Base-by-base conservation (phyloP, 2,329 filamentous ascomycete species). In the Xylaria multiplex region DNA sequence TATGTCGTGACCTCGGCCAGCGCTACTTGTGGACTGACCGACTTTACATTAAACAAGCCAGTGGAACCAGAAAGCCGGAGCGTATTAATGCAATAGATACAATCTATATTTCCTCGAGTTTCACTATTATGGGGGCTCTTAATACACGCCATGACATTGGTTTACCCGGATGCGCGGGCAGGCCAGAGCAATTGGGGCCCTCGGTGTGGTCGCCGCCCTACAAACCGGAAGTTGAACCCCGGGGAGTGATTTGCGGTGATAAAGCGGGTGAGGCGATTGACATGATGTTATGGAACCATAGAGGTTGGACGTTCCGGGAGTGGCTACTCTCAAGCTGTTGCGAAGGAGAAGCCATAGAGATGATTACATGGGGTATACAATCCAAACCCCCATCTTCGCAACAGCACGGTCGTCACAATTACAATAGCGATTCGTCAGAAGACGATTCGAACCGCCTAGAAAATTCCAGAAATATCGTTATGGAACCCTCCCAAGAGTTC, bases 271-370 rank as follows among this genome's bases (percentile, higher is more conserved):
- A 14, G 1, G 50, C 50, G 24, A 54, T 54, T 7, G 19, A 54
- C 32, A 59, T 35, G 11, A 55, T 64, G 4, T 50, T 69, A 22
- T 69, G 67, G 64, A 69, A 69, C 46, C 57, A 50, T 14, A 66
- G 67, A 45, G 64, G 60, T 1, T 69, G 67, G 64, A 66, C 67
- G 14, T 69, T 69, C 40, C 61, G 62, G 24, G 67, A 69, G 35
- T 62, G 67, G n/a, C 19, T 69, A 6, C 54, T 69, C 14, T 69
- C 67, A 2, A 59, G 37, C 9, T 37, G 67, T n/a, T 67, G 50
- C 30, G 6, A 63, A 37, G 64, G 43, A 35, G 50, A 65, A 45
- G 64, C 67, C 11, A 56, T 45, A 13, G 67, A 69, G 55, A 27
- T 52, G 14, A 50, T 69, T 2, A 67, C 61, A 9, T 69, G 67